Evolutionary conservation across 495 filamentous ascomycete species (phyloP).

Genomic region (Tuber indicum): DNA sequence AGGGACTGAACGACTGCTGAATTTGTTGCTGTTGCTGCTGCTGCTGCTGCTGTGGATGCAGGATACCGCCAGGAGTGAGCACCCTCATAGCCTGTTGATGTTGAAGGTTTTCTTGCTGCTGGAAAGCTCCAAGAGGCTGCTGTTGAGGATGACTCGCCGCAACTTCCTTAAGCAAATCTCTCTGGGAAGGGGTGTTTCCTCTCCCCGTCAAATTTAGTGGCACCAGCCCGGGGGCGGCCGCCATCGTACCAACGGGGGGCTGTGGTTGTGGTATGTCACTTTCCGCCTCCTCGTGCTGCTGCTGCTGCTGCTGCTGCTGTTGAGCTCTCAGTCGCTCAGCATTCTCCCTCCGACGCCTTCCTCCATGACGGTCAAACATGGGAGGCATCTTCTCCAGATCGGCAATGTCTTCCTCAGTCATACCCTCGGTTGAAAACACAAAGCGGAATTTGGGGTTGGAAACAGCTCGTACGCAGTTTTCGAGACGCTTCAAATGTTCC

Average conservation of each 20-base stretch:
- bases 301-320: slow-evolving; percentile 18
- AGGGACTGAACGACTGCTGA: slow-evolving; percentile 34
- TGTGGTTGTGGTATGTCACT: slow-evolving; percentile 32
- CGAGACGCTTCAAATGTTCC: slow-evolving; percentile 46
- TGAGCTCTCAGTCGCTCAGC: slow-evolving; percentile 56
- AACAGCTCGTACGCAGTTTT: slow-evolving; percentile 51
- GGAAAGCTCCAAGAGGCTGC: slow-evolving; percentile 30
- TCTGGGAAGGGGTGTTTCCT: slow-evolving; percentile 30
- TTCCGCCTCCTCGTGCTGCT: slow-evolving; percentile 18
- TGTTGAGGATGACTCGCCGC: slow-evolving; percentile 32
- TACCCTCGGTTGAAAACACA: slow-evolving; percentile 49
- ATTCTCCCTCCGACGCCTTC: slow-evolving; percentile 64
- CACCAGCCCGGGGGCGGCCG: slow-evolving; percentile 25
- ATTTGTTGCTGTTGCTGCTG: slow-evolving; percentile 26
- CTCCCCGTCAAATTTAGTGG: slow-evolving; percentile 23
- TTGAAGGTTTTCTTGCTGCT: slow-evolving; percentile 39
- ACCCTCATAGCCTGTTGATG: slow-evolving; percentile 26
- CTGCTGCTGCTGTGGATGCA: slow-evolving; percentile 22
- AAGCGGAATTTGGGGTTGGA: slow-evolving; percentile 56
- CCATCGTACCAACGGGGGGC: slow-evolving; percentile 35
- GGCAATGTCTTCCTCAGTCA: slow-evolving; percentile 50
- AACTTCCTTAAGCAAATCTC: slow-evolving; percentile 28
- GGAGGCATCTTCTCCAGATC: slow-evolving; percentile 61
- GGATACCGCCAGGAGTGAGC: not conserved
- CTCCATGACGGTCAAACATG: slow-evolving; percentile 72